Evolutionary conservation across 116 monocot species (phyloP).

Genomic region (Dioscorea cayenensis): DNA sequence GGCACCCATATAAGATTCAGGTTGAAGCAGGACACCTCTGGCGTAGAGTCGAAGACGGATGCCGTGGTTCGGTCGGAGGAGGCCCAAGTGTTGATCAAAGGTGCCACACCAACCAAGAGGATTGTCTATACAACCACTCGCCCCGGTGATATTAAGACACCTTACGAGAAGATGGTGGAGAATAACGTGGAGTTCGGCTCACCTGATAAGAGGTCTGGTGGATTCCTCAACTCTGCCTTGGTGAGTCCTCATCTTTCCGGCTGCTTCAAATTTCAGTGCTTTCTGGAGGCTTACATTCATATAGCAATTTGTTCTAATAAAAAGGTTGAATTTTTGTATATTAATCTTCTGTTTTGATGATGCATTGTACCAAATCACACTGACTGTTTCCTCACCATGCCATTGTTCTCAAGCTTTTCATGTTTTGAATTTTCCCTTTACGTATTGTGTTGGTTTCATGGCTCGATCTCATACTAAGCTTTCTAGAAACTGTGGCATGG

Average conservation of each 20-base stretch:
- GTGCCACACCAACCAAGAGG: constrained; percentile 54
- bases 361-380: too few species aligned
- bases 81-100: constrained; percentile 45
- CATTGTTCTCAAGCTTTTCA: too few species aligned
- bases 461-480: too few species aligned
- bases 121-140: constrained; percentile 84
- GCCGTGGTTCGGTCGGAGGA: constrained; percentile 29
- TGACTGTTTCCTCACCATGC: too few species aligned
- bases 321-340: too few species aligned
- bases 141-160: constrained; percentile 90
- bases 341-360: too few species aligned
- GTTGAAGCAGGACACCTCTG: constrained; percentile 29
- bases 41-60: constrained; percentile 18
- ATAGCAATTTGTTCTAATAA: too few species aligned
- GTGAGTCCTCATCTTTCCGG: constrained; percentile 25
- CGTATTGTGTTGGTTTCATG: too few species aligned
- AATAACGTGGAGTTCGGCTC: constrained; percentile 97
- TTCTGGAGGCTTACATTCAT: too few species aligned
- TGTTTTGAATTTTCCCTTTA: too few species aligned
- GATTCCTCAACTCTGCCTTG: constrained; percentile 85
- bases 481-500: too few species aligned
- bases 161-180: constrained; percentile 98
- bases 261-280: too few species aligned
- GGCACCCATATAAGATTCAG: constrained; percentile 90
- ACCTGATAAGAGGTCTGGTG: constrained; percentile 88